Conservation (phyloP, 202 grass and related monocot genomes). For the Alloteropsis angusta region DNA sequence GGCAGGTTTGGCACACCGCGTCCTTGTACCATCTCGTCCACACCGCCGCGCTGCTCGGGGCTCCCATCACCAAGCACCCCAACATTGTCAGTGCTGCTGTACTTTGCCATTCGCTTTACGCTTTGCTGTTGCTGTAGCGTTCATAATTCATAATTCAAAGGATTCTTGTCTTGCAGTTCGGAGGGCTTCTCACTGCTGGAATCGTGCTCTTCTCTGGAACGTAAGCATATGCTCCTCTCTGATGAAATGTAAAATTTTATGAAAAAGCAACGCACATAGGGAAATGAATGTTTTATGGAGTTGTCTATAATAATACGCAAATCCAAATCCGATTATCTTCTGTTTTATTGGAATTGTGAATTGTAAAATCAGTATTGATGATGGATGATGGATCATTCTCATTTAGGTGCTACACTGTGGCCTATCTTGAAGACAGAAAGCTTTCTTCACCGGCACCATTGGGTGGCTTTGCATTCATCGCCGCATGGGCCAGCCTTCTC, state of each 20-base stretch:
- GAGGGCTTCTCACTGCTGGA: constrained; percentile 74
- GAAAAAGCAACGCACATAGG: not conserved
- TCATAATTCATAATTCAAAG: not conserved
- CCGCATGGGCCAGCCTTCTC: constrained; percentile 78
- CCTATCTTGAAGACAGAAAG: constrained; percentile 85
- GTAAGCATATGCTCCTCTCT: constrained; percentile 26
- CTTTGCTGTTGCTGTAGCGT: not conserved
- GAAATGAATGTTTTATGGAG: not conserved
- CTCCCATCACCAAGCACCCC: constrained; percentile 70
- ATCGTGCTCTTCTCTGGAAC: constrained; percentile 94
- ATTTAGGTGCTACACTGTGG: constrained; percentile 71
- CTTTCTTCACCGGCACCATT: constrained; percentile 59
- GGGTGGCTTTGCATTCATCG: constrained; percentile 79
- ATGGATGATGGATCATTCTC: not conserved
- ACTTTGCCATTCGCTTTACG: no score
- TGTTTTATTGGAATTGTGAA: not conserved
- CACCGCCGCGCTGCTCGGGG: constrained; percentile 78
- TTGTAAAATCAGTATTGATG: not conserved
- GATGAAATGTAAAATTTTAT: not conserved
- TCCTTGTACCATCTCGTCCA: constrained; percentile 92
- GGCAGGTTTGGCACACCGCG: constrained; percentile 72
- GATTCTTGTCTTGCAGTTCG: constrained; percentile 58
- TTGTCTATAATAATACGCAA: no score
- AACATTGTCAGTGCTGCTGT: constrained; percentile 40
- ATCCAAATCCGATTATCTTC: no score